phyloP scores from a whole-genome alignment of 1,139 yeast genomes.

The Schwanniomyces etchellsii region DNA sequence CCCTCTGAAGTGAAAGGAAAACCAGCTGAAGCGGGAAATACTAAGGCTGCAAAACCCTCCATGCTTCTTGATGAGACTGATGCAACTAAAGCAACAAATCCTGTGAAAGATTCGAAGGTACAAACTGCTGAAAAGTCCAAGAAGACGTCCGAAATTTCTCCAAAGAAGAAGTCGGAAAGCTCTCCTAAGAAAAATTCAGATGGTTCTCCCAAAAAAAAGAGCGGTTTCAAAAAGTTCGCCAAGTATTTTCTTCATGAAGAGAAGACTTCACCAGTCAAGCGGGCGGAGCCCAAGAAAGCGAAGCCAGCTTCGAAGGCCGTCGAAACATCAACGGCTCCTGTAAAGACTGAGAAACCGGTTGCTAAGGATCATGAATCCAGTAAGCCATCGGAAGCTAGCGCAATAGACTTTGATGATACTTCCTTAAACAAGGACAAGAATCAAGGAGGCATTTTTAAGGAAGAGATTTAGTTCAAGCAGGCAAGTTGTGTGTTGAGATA shows the following conservation, averaged over 20 bases:
- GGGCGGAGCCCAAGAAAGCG: background rate
- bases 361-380: background rate
- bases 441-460: slow-evolving; percentile 39
- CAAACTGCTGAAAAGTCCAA: too few relatives aligned
- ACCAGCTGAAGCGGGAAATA: slow-evolving; percentile 13
- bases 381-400: slow-evolving; percentile 11
- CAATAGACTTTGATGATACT: slow-evolving; percentile 25
- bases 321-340: slow-evolving; percentile 6
- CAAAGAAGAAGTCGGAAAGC: background rate
- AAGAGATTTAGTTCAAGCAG: slow-evolving; percentile 26
- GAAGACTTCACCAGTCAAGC: slow-evolving; percentile 2
- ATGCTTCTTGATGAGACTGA: too few relatives aligned
- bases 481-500: too few relatives aligned
- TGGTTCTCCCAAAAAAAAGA: slow-evolving; percentile 6
- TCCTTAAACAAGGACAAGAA: slow-evolving; percentile 21
- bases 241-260: slow-evolving; percentile 5
- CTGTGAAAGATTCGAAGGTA: too few relatives aligned
- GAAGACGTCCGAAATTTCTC: slow-evolving; percentile 7
- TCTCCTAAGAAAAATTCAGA: slow-evolving; percentile 1
- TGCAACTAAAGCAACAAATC: background rate
- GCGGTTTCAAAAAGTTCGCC: slow-evolving; percentile 8
- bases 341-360: slow-evolving; percentile 2
- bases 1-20: slow-evolving; percentile 14
- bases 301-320: slow-evolving; percentile 3
- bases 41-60: too few relatives aligned